Conservation (phyloP, 352 stramenopile genomes). For the Phytophthora cryptogea region DNA sequence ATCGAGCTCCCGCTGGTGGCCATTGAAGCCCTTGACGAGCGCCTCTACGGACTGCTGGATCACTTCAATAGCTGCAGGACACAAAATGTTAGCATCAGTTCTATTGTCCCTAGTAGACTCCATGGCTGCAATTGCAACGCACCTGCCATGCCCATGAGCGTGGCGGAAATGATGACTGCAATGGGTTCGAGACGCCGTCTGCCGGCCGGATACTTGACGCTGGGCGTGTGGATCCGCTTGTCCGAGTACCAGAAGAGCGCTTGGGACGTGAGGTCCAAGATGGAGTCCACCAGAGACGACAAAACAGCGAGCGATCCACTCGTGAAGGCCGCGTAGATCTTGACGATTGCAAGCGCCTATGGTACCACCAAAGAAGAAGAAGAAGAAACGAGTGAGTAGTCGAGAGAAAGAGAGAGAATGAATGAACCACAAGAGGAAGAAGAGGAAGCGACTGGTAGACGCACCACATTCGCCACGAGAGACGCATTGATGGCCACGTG, state of each 20-base stretch:
- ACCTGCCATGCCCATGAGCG: conserved; percentile 96
- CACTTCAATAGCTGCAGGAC: conserved; percentile 89
- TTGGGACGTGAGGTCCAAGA: conserved; percentile 94
- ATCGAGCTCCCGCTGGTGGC: conserved; percentile 65
- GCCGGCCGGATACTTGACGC: conserved; percentile 94
- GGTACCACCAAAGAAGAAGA: background rate
- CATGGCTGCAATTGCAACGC: background rate
- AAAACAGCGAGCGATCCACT: conserved; percentile 93
- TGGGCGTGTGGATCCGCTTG: conserved; percentile 87
- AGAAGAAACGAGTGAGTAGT: background rate
- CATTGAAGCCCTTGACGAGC: conserved; percentile 72
- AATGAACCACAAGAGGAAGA: too few species aligned
- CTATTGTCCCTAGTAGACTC: background rate
- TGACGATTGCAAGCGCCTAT: conserved; percentile 68
- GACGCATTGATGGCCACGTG: conserved; percentile 75
- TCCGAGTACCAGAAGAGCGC: conserved; percentile 95
- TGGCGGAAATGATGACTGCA: conserved; percentile 95
- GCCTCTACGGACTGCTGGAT: conserved; percentile 91
- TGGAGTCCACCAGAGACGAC: conserved; percentile 93
- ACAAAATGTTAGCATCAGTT: conserved; percentile 8
- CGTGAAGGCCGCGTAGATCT: conserved; percentile 77
- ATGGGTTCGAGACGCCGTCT: conserved; percentile 93
- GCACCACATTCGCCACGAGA: conserved; percentile 71
- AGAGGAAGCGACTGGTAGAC: conserved; percentile 13
- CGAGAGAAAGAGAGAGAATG: background rate